Conservation (phyloP, 2,329 filamentous ascomycete species). For the Aspergillus terreus region DNA sequence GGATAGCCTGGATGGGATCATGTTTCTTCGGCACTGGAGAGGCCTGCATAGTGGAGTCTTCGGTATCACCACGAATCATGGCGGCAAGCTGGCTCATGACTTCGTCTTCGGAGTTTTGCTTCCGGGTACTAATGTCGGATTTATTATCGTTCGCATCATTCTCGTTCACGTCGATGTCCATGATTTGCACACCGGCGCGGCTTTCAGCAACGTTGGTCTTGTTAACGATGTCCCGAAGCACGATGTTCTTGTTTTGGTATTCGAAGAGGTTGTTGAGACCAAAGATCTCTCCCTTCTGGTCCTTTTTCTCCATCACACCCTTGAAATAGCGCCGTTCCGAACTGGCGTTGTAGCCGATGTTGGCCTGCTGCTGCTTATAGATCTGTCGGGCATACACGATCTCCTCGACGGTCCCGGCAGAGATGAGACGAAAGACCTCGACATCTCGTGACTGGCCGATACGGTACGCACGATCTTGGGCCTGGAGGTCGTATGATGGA, state of each 20-base stretch:
- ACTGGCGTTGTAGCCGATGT: conserved; percentile 92
- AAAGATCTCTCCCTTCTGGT: conserved; percentile 89
- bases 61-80: conserved; percentile 48
- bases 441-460: conserved; percentile 92
- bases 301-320: conserved; percentile 79
- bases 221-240: conserved; percentile 93
- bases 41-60: conserved; percentile 13
- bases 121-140: conserved; percentile 13
- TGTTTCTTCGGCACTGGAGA: conserved; percentile 44
- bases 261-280: conserved; percentile 82
- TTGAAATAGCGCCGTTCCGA: conserved; percentile 92
- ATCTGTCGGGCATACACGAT: conserved; percentile 96
- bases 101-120: conserved; percentile 55
- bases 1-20: conserved; percentile 83
- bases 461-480: conserved; percentile 91
- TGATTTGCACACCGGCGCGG: conserved; percentile 74
- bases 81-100: conserved; percentile 71
- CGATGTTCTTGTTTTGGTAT: conserved; percentile 72
- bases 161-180: conserved; percentile 69
- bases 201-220: conserved; percentile 97
- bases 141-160: conserved; percentile 53
- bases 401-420: conserved; percentile 90
- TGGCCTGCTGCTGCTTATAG: conserved; percentile 98
- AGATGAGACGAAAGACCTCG: conserved; percentile 89
- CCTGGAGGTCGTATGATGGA: conserved; percentile 87